Conservation (phyloP, 176 grass and related monocot species). For the Zizania latifolia region DNA sequence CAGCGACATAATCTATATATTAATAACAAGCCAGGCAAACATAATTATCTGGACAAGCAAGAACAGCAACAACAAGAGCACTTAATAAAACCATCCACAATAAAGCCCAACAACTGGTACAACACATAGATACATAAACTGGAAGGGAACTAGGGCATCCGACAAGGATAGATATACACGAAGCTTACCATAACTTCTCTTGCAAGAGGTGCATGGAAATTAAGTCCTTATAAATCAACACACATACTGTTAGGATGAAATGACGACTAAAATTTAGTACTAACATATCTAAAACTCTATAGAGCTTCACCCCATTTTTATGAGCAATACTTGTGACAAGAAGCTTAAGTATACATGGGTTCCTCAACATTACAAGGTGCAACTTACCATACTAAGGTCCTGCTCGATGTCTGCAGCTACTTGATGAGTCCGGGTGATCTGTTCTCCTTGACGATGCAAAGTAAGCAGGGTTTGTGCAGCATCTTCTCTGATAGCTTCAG, state of each 20-base stretch:
- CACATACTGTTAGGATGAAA: slow-evolving; percentile 2
- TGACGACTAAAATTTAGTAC: slow-evolving; percentile 10
- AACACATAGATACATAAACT: background rate
- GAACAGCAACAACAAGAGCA: background rate
- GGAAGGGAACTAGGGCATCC: background rate
- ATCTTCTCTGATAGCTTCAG: slow-evolving; percentile 87
- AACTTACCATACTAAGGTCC: slow-evolving; percentile 83
- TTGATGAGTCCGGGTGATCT: slow-evolving; percentile 70
- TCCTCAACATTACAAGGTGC: background rate
- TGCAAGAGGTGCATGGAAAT: background rate
- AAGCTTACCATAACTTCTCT: background rate
- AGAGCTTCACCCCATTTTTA: background rate
- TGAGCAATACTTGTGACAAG: background rate
- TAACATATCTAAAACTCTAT: background rate
- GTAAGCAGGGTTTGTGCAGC: slow-evolving; percentile 63
- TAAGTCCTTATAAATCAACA: background rate
- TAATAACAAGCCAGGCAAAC: background rate
- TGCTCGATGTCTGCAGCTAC: slow-evolving; percentile 65
- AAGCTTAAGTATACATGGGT: background rate
- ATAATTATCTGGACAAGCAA: background rate
- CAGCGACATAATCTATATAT: background rate
- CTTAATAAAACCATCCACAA: background rate
- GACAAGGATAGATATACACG: background rate
- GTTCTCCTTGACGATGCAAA: slow-evolving; percentile 85
- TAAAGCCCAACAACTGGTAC: background rate